phyloP scores from a whole-genome alignment of 1,284 basidiomycete genomes.

The Puccinia novopanici region DNA sequence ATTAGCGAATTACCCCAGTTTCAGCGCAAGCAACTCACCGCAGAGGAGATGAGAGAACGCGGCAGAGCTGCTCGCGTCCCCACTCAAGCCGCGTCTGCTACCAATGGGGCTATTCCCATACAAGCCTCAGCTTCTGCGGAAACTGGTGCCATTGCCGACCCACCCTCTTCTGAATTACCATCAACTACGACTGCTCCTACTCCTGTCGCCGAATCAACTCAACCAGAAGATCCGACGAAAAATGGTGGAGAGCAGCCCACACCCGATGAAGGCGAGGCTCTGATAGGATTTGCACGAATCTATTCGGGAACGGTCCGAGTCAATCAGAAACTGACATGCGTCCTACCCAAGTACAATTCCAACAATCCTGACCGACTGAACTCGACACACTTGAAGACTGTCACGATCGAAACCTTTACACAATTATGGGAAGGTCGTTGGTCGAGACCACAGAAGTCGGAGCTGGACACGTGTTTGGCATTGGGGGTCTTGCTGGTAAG shows the following conservation, averaged over 20 bases:
- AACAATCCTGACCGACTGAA: conserved; percentile 67
- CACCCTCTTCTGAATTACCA: conserved; percentile 34
- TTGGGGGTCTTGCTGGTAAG: conserved; percentile 83
- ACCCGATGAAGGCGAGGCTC: conserved; percentile 64
- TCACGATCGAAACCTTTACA: conserved; percentile 79
- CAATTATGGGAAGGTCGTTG: conserved; percentile 97
- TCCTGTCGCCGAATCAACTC: conserved; percentile 45
- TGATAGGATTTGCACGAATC: conserved; percentile 88
- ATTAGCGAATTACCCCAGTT: conserved; percentile 79
- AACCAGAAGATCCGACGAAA: not conserved
- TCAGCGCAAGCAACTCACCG: conserved; percentile 74
- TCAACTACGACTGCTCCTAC: conserved; percentile 30
- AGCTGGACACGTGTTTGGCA: conserved; percentile 95
- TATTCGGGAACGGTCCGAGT: conserved; percentile 81
- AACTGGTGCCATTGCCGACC: conserved; percentile 48
- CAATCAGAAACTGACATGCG: conserved; percentile 70
- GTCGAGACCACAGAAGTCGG: conserved; percentile 77
- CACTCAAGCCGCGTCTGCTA: conserved; percentile 58
- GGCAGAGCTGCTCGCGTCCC: conserved; percentile 67
- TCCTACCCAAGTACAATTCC: conserved; percentile 88
- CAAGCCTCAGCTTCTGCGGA: conserved; percentile 56
- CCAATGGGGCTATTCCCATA: conserved; percentile 52
- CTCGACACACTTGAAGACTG: conserved; percentile 68
- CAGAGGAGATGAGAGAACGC: conserved; percentile 79
- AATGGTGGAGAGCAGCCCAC: conserved; percentile 52